Evolutionary conservation across 306 rosid genomes (phyloP).

Genomic region (Cicer judaicum): DNA sequence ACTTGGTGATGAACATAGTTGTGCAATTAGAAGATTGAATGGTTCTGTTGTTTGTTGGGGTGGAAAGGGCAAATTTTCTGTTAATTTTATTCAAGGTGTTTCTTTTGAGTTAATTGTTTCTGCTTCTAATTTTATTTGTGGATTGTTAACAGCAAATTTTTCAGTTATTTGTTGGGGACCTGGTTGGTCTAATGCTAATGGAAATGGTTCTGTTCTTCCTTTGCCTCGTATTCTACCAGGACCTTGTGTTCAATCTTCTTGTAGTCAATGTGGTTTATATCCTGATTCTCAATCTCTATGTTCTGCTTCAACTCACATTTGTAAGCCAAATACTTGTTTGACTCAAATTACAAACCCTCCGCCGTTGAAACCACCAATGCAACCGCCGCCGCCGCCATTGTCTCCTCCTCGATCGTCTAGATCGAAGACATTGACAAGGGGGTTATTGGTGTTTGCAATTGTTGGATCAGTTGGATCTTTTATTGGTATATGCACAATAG

Average conservation of each 20-base stretch:
- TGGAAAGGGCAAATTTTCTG: constrained; percentile 49
- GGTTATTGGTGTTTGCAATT: constrained; percentile 76
- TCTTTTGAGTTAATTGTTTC: constrained; percentile 71
- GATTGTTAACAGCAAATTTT: constrained; percentile 55
- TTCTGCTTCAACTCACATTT: constrained; percentile 56
- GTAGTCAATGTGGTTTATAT: constrained; percentile 60
- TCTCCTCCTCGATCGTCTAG: constrained; percentile 38
- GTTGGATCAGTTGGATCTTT: constrained; percentile 83
- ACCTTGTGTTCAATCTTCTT: constrained; percentile 71
- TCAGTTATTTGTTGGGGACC: constrained; percentile 87
- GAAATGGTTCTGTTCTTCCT: constrained; percentile 44
- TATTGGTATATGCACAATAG: constrained; percentile 71
- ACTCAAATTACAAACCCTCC: constrained; percentile 3
- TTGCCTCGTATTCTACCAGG: constrained; percentile 79
- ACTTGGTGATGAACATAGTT: constrained; percentile 72
- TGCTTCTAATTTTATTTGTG: constrained; percentile 80
- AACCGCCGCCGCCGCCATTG: neutral
- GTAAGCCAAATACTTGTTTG: constrained; percentile 56
- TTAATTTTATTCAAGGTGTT: constrained; percentile 37
- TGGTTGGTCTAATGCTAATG: constrained; percentile 59
- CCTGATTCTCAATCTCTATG: constrained; percentile 64
- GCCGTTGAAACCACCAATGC: neutral
- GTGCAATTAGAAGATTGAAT: constrained; percentile 61
- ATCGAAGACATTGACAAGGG: constrained; percentile 60
- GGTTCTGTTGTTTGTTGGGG: constrained; percentile 83